Conservation (phyloP, 257 asterid species). For the Buddleja alternifolia region DNA sequence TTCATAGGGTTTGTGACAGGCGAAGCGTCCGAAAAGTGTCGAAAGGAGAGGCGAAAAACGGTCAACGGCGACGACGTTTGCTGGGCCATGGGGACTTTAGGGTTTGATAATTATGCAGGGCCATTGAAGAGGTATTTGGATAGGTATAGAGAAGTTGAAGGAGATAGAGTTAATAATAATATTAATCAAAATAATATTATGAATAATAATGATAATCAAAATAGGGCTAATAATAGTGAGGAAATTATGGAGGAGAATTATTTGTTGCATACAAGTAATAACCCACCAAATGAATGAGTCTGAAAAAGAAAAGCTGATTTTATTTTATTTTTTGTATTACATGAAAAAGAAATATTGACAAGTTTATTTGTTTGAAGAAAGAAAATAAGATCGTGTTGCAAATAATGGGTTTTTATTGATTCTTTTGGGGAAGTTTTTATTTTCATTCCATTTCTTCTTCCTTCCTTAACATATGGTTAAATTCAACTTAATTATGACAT, state of each 20-base stretch:
- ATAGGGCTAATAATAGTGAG: conserved; percentile 1
- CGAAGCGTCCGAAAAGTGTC: conserved; percentile 77
- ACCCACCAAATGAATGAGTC: conserved; percentile 19
- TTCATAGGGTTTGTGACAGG: conserved; percentile 72
- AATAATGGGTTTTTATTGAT: background rate
- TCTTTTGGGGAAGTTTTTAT: too few relatives aligned
- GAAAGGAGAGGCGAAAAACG: conserved; percentile 65
- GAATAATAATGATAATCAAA: conserved; percentile 1
- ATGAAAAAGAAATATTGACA: too few relatives aligned
- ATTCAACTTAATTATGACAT: background rate
- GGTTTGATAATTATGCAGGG: conserved; percentile 59
- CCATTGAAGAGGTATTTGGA: conserved; percentile 61
- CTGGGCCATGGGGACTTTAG: conserved; percentile 59
- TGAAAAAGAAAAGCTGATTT: background rate
- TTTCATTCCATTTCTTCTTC: background rate
- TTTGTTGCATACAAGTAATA: conserved; percentile 20
- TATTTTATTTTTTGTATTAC: background rate
- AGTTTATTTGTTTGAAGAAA: background rate
- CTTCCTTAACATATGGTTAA: background rate
- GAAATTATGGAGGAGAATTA: conserved; percentile 35
- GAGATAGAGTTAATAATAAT: conserved; percentile 40
- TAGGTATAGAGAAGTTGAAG: conserved; percentile 66
- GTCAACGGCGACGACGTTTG: conserved; percentile 75
- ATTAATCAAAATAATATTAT: conserved; percentile 30
- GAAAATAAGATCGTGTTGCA: background rate